Evolutionary conservation across 2,329 filamentous ascomycete genomes (phyloP).

Genomic region (Plenodomus biglobosus): DNA sequence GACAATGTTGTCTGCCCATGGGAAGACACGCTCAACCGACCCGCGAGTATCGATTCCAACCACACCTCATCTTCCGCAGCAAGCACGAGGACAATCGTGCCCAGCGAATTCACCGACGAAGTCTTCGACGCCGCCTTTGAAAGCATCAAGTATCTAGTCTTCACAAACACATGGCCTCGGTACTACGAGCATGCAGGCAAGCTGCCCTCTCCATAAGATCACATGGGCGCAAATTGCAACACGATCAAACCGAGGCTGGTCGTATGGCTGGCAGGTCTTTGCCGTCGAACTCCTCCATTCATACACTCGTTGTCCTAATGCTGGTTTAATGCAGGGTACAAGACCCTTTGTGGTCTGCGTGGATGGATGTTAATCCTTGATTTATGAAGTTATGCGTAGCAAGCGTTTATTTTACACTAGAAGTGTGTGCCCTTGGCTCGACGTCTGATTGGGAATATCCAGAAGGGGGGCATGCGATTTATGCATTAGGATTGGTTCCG

Average conservation of each 20-base stretch:
- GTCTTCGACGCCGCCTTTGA: slow-evolving; percentile 42
- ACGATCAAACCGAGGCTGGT: not conserved
- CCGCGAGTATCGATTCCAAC: slow-evolving; percentile 36
- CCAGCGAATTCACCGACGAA: slow-evolving; percentile 39
- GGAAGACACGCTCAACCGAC: slow-evolving; percentile 39
- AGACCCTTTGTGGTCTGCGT: not conserved
- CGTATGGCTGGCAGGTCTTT: not conserved
- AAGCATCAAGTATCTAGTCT: slow-evolving; percentile 44
- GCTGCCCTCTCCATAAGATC: slow-evolving; percentile 12
- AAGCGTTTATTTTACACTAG: not conserved
- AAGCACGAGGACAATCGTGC: slow-evolving; percentile 33
- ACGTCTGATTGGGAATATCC: not conserved
- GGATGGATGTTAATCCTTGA: not conserved
- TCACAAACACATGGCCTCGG: slow-evolving; percentile 44
- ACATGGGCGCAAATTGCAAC: not conserved
- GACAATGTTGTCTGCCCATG: slow-evolving; percentile 45
- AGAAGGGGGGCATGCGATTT: not conserved
- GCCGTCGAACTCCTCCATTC: not conserved
- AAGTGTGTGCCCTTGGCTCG: not conserved
- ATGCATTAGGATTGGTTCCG: not conserved
- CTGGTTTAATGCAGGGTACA: not conserved
- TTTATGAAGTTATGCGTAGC: not conserved
- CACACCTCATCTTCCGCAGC: slow-evolving; percentile 24
- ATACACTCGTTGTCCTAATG: not conserved
- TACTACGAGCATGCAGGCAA: slow-evolving; percentile 37